Evolutionary conservation across 805 yeast species (phyloP).

Genomic region (Candida corydali): DNA sequence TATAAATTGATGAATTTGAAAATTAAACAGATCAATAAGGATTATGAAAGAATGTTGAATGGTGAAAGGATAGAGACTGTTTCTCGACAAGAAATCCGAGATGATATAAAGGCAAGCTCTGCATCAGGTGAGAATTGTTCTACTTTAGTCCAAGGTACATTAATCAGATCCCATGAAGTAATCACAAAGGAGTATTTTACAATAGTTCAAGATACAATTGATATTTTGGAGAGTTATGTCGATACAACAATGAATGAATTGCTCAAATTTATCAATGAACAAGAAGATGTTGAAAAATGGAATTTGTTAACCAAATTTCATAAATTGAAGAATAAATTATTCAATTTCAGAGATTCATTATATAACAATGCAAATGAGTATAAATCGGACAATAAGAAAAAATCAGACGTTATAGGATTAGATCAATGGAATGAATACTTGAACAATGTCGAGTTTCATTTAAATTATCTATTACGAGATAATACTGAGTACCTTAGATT

Average conservation of each 20-base stretch:
- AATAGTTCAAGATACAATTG: constrained; percentile 45
- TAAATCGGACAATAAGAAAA: constrained; percentile 11
- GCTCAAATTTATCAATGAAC: constrained; percentile 51
- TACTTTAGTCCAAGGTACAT: constrained; percentile 18
- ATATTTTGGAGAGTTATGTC: constrained; percentile 69
- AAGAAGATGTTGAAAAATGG: constrained; percentile 31
- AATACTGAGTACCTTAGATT: constrained; percentile 52
- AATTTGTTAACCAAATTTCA: constrained; percentile 61
- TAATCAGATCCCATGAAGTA: constrained; percentile 23
- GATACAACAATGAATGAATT: constrained; percentile 64
- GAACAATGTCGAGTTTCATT: constrained; percentile 39
- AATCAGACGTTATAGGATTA: constrained; percentile 43
- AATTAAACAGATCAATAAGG: constrained; percentile 30
- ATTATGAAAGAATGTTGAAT: constrained; percentile 25
- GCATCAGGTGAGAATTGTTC: constrained; percentile 19
- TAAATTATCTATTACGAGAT: constrained; percentile 52
- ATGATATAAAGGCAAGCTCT: constrained; percentile 23
- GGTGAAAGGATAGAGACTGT: constrained; percentile 18
- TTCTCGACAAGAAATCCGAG: constrained; percentile 34
- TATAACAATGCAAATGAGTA: constrained; percentile 23
- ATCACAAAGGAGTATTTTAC: constrained; percentile 27
- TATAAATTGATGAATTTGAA: constrained; percentile 28
- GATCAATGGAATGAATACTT: constrained; percentile 31
- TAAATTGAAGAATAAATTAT: constrained; percentile 49
- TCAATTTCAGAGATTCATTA: constrained; percentile 52